Conservation (phyloP, 1,139 yeast genomes). For the Suhomyces terraborum region DNA sequence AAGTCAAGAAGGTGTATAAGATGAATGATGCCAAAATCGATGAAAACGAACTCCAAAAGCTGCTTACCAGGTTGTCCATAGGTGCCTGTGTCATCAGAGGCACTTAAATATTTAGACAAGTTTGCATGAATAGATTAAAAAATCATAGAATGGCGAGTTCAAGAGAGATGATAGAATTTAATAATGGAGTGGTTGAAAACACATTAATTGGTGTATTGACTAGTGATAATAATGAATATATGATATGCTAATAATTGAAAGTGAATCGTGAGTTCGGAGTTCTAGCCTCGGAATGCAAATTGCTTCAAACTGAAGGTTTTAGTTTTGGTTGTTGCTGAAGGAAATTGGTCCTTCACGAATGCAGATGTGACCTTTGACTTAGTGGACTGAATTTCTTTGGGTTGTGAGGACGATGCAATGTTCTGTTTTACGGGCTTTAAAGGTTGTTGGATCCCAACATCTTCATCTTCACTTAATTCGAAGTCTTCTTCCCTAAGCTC, state of each 20-base stretch:
- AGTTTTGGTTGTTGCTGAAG: not conserved
- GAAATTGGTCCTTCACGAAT: slow-evolving; percentile 1
- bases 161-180: too few species aligned
- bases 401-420: not conserved
- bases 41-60: slow-evolving; percentile 23
- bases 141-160: not conserved
- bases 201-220: too few species aligned
- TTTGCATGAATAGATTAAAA: slow-evolving; percentile 7
- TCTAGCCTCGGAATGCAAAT: slow-evolving; percentile 26
- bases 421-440: slow-evolving; percentile 2
- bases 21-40: slow-evolving; percentile 34
- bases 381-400: not conserved
- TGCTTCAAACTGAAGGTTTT: slow-evolving; percentile 15
- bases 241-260: not conserved
- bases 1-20: slow-evolving; percentile 43
- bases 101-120: slow-evolving; percentile 1
- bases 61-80: slow-evolving; percentile 39
- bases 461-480: slow-evolving; percentile 20
- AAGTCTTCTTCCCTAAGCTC: slow-evolving; percentile 15
- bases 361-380: not conserved
- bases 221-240: too few species aligned
- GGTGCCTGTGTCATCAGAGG: slow-evolving; percentile 46
- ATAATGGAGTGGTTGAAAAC: too few species aligned
- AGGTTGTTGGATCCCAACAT: slow-evolving; percentile 7
- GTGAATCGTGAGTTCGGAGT: not conserved